These are phyloP conservation scores for Eucalyptus brandiana DNA, from an alignment of 345 rosid genomes.

Conservation along the genomic window DNA sequence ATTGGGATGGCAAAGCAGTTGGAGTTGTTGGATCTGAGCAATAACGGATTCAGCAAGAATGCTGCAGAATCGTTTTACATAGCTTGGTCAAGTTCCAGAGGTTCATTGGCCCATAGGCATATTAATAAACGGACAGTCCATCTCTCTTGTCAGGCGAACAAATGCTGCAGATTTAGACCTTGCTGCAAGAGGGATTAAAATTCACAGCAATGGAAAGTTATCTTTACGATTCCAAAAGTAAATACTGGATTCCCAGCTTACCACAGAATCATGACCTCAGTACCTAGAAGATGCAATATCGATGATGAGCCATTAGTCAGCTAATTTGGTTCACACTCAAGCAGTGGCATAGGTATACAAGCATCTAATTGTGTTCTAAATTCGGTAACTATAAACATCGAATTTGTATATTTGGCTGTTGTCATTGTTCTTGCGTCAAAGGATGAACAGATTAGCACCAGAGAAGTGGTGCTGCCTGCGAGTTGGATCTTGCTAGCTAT, in stretches of 20 bases:
- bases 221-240: background rate
- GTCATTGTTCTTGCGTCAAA: background rate
- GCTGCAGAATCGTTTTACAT: constrained; percentile 35
- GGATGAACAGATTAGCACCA: background rate
- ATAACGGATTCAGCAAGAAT: constrained; percentile 42
- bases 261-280: background rate
- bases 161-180: constrained; percentile 48
- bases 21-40: constrained; percentile 59
- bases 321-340: background rate
- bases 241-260: background rate
- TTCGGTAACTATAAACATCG: background rate
- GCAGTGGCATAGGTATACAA: background rate
- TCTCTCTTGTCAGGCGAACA: constrained; percentile 34
- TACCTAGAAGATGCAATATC: background rate
- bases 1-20: constrained; percentile 50
- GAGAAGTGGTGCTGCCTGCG: background rate
- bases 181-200: constrained; percentile 70
- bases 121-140: constrained; percentile 42
- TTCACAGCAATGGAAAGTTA: background rate
- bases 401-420: background rate
- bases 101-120: constrained; percentile 37
- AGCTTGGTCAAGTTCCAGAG: constrained; percentile 53
- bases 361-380: background rate
- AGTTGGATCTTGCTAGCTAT: background rate
- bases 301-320: background rate